These are phyloP conservation scores for Rhodofomes roseus DNA, from an alignment of 1,284 basidiomycete genomes.

Conservation along the genomic window DNA sequence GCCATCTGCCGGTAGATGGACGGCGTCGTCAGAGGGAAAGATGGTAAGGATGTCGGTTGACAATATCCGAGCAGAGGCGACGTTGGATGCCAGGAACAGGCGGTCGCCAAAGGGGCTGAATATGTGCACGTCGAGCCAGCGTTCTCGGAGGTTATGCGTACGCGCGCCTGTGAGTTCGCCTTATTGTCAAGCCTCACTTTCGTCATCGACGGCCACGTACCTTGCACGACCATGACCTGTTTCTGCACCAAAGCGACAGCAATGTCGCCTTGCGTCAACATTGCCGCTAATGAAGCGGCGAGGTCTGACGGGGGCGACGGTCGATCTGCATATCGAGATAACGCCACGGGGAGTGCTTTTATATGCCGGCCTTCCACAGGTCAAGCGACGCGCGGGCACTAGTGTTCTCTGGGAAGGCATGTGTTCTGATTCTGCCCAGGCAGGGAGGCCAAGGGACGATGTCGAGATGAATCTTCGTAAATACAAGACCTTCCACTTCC, in stretches of 20 bases:
- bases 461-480: background rate
- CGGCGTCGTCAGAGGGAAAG: constrained; percentile 41
- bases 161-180: constrained; percentile 31
- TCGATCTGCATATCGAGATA: background rate
- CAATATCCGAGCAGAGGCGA: constrained; percentile 56
- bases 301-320: background rate
- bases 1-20: constrained; percentile 38
- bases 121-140: constrained; percentile 58
- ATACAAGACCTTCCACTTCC: background rate
- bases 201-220: no score
- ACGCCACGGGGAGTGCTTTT: background rate
- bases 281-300: background rate
- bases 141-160: constrained; percentile 47
- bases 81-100: constrained; percentile 53
- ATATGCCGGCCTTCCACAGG: background rate
- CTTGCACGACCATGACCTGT: constrained; percentile 63
- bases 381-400: no score
- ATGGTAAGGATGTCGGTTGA: constrained; percentile 52
- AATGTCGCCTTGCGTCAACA: background rate
- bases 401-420: background rate
- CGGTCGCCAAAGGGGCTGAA: constrained; percentile 58
- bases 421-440: background rate
- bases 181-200: background rate
- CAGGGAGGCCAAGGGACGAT: background rate
- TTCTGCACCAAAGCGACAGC: constrained; percentile 21